Percentiles rank a stretch among this genome's conserved stretches.
Evolutionary conservation across 257 asterid species (phyloP).

Genomic region (Dorcoceras hygrometricum): DNA sequence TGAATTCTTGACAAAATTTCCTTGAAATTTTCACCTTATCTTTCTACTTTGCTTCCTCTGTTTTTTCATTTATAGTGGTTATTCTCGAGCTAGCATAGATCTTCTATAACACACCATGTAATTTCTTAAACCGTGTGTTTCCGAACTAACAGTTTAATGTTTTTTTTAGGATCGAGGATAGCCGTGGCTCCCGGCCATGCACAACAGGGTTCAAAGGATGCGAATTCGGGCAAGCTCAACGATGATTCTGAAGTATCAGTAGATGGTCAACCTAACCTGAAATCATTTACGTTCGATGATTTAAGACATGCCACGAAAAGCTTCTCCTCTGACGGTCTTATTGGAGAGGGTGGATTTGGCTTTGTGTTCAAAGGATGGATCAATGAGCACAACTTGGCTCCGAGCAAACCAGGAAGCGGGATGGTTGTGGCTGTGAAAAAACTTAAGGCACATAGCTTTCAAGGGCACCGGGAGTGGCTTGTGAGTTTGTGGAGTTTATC

Average conservation of each 20-base stretch:
- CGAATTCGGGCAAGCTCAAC: background rate
- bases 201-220: background rate
- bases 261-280: slow-evolving; percentile 25
- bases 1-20: slow-evolving; percentile 9
- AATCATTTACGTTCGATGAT: slow-evolving; percentile 36
- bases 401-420: slow-evolving; percentile 44
- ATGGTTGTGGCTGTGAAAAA: slow-evolving; percentile 45
- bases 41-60: background rate
- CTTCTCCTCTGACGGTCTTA: slow-evolving; percentile 41
- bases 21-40: background rate
- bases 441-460: slow-evolving; percentile 41
- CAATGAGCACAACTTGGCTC: slow-evolving; percentile 38
- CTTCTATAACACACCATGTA: too few relatives aligned
- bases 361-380: slow-evolving; percentile 50
- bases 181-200: background rate
- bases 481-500: slow-evolving; percentile 17
- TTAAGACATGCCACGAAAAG: slow-evolving; percentile 42
- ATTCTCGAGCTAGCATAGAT: too few relatives aligned
- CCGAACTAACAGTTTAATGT: background rate
- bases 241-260: background rate
- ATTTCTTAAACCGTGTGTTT: too few relatives aligned
- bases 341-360: slow-evolving; percentile 54
- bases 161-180: background rate
- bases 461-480: slow-evolving; percentile 58
- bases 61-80: too few relatives aligned